A percentile compares a stretch with the other conserved stretches of the same genome.
These are phyloP conservation scores for Fraxinus albicans DNA, from an alignment of 305 asterid genomes.

Conservation along the genomic window DNA sequence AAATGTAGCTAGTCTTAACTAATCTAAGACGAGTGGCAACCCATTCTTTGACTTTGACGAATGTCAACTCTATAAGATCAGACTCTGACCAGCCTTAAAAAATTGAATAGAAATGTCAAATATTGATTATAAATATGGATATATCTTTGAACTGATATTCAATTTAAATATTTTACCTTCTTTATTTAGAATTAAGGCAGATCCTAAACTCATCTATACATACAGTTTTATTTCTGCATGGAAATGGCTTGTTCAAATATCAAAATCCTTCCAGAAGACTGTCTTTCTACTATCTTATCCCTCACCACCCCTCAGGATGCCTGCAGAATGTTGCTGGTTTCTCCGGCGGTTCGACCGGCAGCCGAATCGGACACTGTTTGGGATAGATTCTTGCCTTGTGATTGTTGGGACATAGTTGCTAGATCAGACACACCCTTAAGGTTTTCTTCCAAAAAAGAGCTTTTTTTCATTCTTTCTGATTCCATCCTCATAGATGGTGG, in stretches of 20 bases:
- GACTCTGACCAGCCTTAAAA: neutral
- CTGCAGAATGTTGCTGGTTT: constrained; percentile 34
- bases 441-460: constrained; percentile 42
- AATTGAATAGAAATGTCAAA: neutral
- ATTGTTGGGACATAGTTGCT: constrained; percentile 28
- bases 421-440: constrained; percentile 14
- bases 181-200: too few species aligned
- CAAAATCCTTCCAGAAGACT: constrained; percentile 41
- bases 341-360: constrained; percentile 28
- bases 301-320: constrained; percentile 46
- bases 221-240: neutral
- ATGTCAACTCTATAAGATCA: neutral
- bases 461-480: constrained; percentile 32
- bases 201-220: neutral
- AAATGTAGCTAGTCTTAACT: too few species aligned
- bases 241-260: constrained; percentile 9
- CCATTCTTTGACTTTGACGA: too few species aligned
- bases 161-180: too few species aligned
- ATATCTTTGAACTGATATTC: too few species aligned
- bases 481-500: constrained; percentile 48
- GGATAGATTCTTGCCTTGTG: constrained; percentile 46
- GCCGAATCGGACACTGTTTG: constrained; percentile 44
- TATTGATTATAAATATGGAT: too few species aligned
- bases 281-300: constrained; percentile 39
- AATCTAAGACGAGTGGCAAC: too few species aligned